These are phyloP conservation scores for Curvularia verruculosa DNA, from an alignment of 2,329 filamentous ascomycete genomes.

Conservation along the genomic window DNA sequence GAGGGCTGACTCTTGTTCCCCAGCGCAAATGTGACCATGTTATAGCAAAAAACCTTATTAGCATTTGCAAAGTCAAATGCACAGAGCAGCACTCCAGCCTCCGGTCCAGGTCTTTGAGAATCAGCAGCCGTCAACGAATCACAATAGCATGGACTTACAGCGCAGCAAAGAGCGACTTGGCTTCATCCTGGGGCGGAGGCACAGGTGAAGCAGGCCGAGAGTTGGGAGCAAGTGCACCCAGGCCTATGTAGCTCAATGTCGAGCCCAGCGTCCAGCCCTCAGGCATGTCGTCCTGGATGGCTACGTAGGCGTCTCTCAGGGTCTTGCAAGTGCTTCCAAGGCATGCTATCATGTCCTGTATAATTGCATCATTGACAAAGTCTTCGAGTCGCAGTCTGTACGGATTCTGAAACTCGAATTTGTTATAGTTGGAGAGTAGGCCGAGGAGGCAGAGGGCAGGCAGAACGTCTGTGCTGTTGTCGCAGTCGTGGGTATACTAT, in stretches of 20 bases:
- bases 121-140: conserved; percentile 10
- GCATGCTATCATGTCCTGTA: conserved; percentile 78
- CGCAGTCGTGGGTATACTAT: conserved; percentile 81
- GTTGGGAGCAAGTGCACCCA: conserved; percentile 75
- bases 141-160: conserved; percentile 63
- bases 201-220: conserved; percentile 64
- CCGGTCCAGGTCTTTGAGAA: conserved; percentile 71
- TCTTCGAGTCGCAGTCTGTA: conserved; percentile 91
- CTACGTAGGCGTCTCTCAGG: conserved; percentile 77
- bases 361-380: conserved; percentile 90
- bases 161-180: conserved; percentile 78
- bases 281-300: conserved; percentile 86
- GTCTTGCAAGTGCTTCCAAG: conserved; percentile 74
- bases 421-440: conserved; percentile 95
- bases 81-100: conserved; percentile 80
- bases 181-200: conserved; percentile 73
- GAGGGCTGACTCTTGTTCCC: conserved; percentile 69
- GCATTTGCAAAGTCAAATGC: conserved; percentile 93
- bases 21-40: conserved; percentile 69
- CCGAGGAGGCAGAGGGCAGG: conserved; percentile 84
- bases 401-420: conserved; percentile 97
- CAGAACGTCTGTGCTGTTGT: conserved; percentile 64
- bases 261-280: conserved; percentile 85
- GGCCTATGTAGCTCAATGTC: conserved; percentile 82
- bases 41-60: conserved; percentile 94